A percentile compares a stretch with the other conserved stretches of the same genome.
phyloP scores from a whole-genome alignment of 306 rosid genomes.

The Lablab purpureus region DNA sequence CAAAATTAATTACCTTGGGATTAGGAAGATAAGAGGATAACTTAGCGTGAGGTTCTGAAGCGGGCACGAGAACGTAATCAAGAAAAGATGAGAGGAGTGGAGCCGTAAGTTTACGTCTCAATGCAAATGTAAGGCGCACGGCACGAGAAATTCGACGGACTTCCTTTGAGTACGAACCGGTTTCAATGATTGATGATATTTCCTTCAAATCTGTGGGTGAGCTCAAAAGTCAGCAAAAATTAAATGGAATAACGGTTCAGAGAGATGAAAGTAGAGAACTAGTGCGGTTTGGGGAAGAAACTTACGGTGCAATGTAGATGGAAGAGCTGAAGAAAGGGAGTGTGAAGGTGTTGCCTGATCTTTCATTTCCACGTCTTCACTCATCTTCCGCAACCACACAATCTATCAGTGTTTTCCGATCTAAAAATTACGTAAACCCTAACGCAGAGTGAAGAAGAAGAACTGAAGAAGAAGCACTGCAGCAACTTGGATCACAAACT shows the following conservation, averaged over 20 bases:
- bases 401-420: not conserved
- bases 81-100: conserved; percentile 62
- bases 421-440: not conserved
- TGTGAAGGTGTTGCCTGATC: conserved; percentile 48
- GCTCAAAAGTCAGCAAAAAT: not conserved
- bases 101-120: conserved; percentile 69
- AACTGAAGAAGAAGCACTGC: not conserved
- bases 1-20: conserved; percentile 55
- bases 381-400: conserved; percentile 28
- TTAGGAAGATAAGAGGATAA: conserved; percentile 67
- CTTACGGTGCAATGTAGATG: conserved; percentile 47
- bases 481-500: not conserved
- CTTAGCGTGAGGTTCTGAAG: conserved; percentile 67
- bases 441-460: not conserved
- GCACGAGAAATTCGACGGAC: conserved; percentile 75
- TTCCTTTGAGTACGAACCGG: conserved; percentile 71
- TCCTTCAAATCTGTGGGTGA: conserved; percentile 70
- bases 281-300: not conserved
- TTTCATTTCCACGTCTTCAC: conserved; percentile 50
- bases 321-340: conserved; percentile 42
- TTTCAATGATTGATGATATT: conserved; percentile 71
- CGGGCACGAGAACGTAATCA: conserved; percentile 55
- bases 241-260: not conserved
- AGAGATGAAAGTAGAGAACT: not conserved
- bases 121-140: conserved; percentile 69